Conservation (phyloP, 192 early-diverging fungal genomes). For the Fimicolochytrium jonesii region DNA sequence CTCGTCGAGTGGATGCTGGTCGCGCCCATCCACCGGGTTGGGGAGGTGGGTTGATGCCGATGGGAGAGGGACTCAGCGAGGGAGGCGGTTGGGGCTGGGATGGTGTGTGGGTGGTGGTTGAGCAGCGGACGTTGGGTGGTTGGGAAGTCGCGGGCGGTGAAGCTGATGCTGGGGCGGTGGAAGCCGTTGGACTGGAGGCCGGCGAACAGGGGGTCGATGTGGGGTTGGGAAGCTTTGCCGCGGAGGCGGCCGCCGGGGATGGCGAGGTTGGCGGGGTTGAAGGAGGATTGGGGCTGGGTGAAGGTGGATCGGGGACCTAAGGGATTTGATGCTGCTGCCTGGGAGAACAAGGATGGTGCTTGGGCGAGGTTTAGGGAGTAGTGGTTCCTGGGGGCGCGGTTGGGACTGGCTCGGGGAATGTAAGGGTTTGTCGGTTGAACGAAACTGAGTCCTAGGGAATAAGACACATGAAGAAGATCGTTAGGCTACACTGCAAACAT, state of each 20-base stretch:
- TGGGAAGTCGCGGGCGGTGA: too few relatives aligned
- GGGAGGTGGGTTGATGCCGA: too few relatives aligned
- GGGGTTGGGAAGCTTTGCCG: constrained; percentile 10
- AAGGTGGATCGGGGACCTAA: neutral
- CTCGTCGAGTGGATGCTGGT: too few relatives aligned
- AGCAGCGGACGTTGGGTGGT: too few relatives aligned
- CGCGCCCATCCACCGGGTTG: too few relatives aligned
- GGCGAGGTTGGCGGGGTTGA: constrained; percentile 42
- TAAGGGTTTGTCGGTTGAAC: constrained; percentile 15
- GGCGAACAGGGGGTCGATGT: constrained; percentile 27
- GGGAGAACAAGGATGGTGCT: neutral
- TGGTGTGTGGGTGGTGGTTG: too few relatives aligned
- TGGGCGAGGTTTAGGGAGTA: neutral
- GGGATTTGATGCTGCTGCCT: neutral
- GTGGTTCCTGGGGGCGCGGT: neutral
- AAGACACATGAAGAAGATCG: neutral
- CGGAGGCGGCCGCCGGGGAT: constrained; percentile 43
- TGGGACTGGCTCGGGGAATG: neutral
- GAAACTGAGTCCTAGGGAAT: constrained; percentile 20
- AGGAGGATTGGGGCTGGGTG: neutral
- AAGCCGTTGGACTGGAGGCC: too few relatives aligned
- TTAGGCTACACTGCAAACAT: too few relatives aligned
- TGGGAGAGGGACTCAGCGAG: too few relatives aligned
- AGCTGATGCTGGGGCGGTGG: too few relatives aligned
- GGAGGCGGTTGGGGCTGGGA: too few relatives aligned